Base-by-base conservation (phyloP, 2,329 filamentous ascomycete species). In the Dactylellina cionopaga region DNA sequence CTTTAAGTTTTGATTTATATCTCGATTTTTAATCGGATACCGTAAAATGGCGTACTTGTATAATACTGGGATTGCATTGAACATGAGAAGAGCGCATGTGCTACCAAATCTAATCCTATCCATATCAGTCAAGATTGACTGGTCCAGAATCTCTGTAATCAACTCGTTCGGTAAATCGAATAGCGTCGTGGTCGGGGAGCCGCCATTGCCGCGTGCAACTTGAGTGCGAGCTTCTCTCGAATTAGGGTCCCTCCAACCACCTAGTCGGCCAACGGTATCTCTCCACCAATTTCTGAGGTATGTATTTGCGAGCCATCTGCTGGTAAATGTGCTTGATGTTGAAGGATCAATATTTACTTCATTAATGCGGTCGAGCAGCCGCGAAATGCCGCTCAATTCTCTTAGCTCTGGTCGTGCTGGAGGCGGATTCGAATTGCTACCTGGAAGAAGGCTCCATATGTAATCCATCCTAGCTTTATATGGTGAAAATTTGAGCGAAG, bases 1-100 rank as follows among this genome's bases (percentile, higher is more conserved):
- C 17, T 54, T 59, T 7, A 56, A 17, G 19, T 63, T 72, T 13
- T 65, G 49, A 39, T 72, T 59, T 13, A 65, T 58, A 10, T 63
- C 59, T 10, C 43, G 24, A 27, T 60, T 60, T 37, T 22, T 37
- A 33, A 65, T 49, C 2, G 68, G 68, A 49, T 72, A 72, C 22
- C 59, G 47, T 17, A 72, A 15, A 33, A 65, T 19, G 0, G 68
- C 68, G 13, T 72, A 72, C 39, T 65, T 72, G 31, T 72, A 72
- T 11, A 65, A 10, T 2, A 72, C 43, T 17, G 68, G 68, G n/a
- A 72, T 51, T 2, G 59, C 31, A 49, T 65, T 64, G 13, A 52
- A 47, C 68, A 72, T 65, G n/a, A 39, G 19, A 0, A 58, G 44
- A 1, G 52, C 19, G 15, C 59, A 65, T 1, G 68, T 60, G 37